phyloP scores from a whole-genome alignment of 768 basidiomycete genomes.

The Suillus subluteus region DNA sequence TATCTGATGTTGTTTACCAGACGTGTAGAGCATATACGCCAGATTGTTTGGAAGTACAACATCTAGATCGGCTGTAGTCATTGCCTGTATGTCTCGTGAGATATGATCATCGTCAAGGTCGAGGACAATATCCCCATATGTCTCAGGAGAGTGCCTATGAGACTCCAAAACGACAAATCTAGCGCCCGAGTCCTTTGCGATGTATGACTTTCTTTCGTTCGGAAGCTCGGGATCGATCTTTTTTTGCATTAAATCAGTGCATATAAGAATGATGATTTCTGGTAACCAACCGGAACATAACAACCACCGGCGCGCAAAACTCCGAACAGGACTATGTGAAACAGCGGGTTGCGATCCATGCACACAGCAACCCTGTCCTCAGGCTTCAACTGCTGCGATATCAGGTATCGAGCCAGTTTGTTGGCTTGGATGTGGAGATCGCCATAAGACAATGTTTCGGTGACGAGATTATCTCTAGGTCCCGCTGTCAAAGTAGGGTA shows the following conservation, averaged over 20 bases:
- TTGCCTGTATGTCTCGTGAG: constrained; percentile 31
- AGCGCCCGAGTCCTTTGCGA: constrained; percentile 45
- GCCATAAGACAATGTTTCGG: constrained; percentile 32
- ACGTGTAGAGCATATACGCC: constrained; percentile 54
- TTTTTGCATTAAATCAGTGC: constrained; percentile 2
- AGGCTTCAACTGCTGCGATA: constrained; percentile 35
- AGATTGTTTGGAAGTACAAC: constrained; percentile 34
- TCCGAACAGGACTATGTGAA: constrained; percentile 47
- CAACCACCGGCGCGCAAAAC: constrained; percentile 53
- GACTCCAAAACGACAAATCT: constrained; percentile 44
- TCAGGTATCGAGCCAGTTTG: constrained; percentile 46
- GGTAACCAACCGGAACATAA: constrained; percentile 49
- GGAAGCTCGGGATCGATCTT: constrained; percentile 57
- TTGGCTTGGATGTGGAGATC: constrained; percentile 42
- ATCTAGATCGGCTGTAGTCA: constrained; percentile 33
- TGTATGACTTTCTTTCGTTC: constrained; percentile 47
- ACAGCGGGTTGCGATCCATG: constrained; percentile 44
- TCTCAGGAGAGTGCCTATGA: constrained; percentile 4
- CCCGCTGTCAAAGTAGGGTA: constrained; percentile 20
- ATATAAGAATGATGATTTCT: not conserved
- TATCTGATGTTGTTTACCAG: constrained; percentile 35
- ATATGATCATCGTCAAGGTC: constrained; percentile 24
- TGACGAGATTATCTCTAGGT: not conserved
- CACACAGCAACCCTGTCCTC: constrained; percentile 51
- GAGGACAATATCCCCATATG: constrained; percentile 27